These are phyloP conservation scores for Amanita pallidorosea DNA, from an alignment of 768 basidiomycete species.

Conservation along the genomic window DNA sequence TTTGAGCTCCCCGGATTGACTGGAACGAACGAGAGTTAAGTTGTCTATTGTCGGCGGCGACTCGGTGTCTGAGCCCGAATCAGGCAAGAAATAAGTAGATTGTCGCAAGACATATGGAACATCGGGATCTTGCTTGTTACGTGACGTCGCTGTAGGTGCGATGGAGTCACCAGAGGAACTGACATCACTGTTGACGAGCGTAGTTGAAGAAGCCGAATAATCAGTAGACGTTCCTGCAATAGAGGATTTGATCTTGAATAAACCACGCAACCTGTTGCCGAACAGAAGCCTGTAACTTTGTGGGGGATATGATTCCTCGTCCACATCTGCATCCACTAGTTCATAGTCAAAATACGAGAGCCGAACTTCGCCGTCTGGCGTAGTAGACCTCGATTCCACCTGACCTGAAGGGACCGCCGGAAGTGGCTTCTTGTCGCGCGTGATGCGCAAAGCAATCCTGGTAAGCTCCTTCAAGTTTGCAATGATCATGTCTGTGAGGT, in stretches of 20 bases:
- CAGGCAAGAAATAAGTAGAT: conserved; percentile 12
- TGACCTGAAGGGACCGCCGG: neutral
- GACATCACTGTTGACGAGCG: conserved; percentile 9
- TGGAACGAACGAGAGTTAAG: conserved; percentile 12
- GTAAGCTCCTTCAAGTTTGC: neutral
- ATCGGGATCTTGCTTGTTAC: conserved; percentile 14
- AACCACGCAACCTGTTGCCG: neutral
- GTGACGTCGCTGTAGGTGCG: conserved; percentile 12
- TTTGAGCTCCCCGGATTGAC: conserved; percentile 16
- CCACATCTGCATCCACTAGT: neutral
- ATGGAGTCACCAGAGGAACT: conserved; percentile 11
- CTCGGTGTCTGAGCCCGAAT: too few species aligned
- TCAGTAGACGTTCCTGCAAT: neutral
- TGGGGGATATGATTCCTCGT: neutral
- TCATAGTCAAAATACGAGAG: conserved; percentile 1
- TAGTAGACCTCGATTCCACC: neutral
- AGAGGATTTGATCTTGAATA: neutral
- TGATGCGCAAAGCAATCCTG: neutral
- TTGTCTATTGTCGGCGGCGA: conserved; percentile 9
- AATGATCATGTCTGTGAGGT: neutral
- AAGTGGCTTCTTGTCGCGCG: conserved; percentile 2
- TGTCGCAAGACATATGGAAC: conserved; percentile 14
- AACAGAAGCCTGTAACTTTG: neutral
- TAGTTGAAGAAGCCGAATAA: neutral
- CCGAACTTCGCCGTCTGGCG: neutral